Evolutionary conservation across 306 rosid genomes (phyloP), one percentile per base, ranked within the genome.

Genomic region (Malus orientalis): DNA sequence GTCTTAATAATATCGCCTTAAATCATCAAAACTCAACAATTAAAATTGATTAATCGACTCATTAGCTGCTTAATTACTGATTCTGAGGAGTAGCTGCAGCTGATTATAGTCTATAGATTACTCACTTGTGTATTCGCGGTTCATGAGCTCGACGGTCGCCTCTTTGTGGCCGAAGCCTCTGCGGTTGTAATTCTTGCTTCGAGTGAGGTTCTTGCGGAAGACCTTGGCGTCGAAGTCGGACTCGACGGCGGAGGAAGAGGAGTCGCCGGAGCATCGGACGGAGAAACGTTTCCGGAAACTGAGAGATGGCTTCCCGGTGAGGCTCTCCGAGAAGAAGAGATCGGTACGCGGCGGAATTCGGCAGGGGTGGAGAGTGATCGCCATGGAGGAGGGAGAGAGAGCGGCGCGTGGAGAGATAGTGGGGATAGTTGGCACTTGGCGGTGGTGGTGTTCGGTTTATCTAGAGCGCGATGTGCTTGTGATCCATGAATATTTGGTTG

Each of bases 41-140:
- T 16, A 10, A 11, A 59, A 6, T 29, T 10, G 20, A 20, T 18
- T 13, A 32, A 23, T 69, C 58, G n/a, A 49, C 3, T 36, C 11
- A 36, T 36, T 23, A 47, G 5, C 11, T 30, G 3, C 33, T 4
- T n/a, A 14, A 30, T 45, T 53, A 36, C 60, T 14, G 38, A 16
- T 44, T 19, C 42, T 6, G 13, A n/a, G 12, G 33, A 4, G 22
- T 13, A 38, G 45, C 42, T 53, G 36, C 16, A 4, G 53, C 47
- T 38, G 12, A 66, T 36, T 19, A 36, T 32, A 32, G 36, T 32
- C 36, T 32, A 32, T 4, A 80, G 40, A 86, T 71, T 81, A 92
- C 99, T 71, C 80, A 95, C 99, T 92, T 40, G 99, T 89, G 78
- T 89, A 95, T 74, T 95, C 98, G 81, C 93, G 90, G 83, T 86